Evolutionary conservation across 805 yeast genomes (phyloP).

Genomic region (Clavispora phyllophila): DNA sequence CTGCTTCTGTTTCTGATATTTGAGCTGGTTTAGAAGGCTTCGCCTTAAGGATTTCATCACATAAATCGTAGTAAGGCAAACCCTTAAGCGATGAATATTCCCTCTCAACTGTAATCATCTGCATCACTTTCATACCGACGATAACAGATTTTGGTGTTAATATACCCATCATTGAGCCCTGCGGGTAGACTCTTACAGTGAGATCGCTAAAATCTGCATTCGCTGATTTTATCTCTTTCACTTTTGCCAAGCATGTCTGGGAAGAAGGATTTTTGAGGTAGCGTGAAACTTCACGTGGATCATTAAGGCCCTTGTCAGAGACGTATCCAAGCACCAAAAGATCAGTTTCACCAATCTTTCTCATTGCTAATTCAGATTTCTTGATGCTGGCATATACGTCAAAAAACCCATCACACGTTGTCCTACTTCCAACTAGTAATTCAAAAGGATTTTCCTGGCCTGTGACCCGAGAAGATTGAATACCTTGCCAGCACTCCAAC

Average conservation of each 20-base stretch:
- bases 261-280: constrained; percentile 25
- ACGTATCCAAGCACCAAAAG: constrained; percentile 53
- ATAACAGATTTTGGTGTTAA: constrained; percentile 62
- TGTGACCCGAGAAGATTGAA: constrained; percentile 66
- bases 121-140: constrained; percentile 70
- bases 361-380: constrained; percentile 44
- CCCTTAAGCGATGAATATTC: constrained; percentile 84
- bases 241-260: constrained; percentile 73
- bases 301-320: constrained; percentile 15
- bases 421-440: constrained; percentile 69
- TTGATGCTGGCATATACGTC: constrained; percentile 77
- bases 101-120: constrained; percentile 88
- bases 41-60: constrained; percentile 63
- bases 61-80: constrained; percentile 72
- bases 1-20: constrained; percentile 30
- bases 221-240: constrained; percentile 64
- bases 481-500: constrained; percentile 91
- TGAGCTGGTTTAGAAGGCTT: constrained; percentile 44
- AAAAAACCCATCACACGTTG: constrained; percentile 79
- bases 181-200: constrained; percentile 62
- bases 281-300: constrained; percentile 17
- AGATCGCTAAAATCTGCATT: constrained; percentile 67
- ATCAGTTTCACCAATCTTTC: constrained; percentile 69
- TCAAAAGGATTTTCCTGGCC: constrained; percentile 58
- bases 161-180: constrained; percentile 46